These are phyloP conservation scores for Exophiala lecanii-corni DNA, from an alignment of 2,329 filamentous ascomycete species.

Conservation along the genomic window DNA sequence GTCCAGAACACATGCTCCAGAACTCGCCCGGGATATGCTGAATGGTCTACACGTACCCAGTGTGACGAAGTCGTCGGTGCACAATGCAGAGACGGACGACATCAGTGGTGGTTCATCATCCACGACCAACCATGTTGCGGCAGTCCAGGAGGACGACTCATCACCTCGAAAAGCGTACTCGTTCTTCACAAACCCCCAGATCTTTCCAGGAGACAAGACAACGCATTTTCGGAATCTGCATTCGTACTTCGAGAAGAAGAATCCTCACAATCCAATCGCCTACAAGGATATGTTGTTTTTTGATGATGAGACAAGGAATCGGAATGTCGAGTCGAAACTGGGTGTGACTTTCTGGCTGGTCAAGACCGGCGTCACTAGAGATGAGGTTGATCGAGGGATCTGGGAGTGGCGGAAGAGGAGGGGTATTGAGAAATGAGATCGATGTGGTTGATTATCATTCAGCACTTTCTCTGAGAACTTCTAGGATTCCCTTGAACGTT, in stretches of 20 bases:
- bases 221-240: conserved; percentile 74
- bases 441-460: background rate
- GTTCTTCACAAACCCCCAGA: conserved; percentile 56
- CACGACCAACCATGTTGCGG: conserved; percentile 70
- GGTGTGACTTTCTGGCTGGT: conserved; percentile 84
- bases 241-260: conserved; percentile 36
- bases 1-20: conserved; percentile 73
- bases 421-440: conserved; percentile 39
- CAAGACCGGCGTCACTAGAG: conserved; percentile 68
- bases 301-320: conserved; percentile 83
- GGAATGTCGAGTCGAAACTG: conserved; percentile 67
- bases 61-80: conserved; percentile 21
- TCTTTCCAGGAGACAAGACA: conserved; percentile 75
- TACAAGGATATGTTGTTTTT: conserved; percentile 93
- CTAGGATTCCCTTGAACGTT: too few species aligned
- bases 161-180: conserved; percentile 40
- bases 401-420: conserved; percentile 73
- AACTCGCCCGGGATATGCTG: conserved; percentile 75
- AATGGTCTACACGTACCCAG: conserved; percentile 62
- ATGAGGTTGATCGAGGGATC: conserved; percentile 75
- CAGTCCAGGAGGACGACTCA: conserved; percentile 30
- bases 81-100: conserved; percentile 31
- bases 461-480: too few species aligned
- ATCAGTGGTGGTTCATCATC: conserved; percentile 43
- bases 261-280: conserved; percentile 38